Evolutionary conservation across 2,329 filamentous ascomycete species (phyloP).

Genomic region (Monilinia fructigena): DNA sequence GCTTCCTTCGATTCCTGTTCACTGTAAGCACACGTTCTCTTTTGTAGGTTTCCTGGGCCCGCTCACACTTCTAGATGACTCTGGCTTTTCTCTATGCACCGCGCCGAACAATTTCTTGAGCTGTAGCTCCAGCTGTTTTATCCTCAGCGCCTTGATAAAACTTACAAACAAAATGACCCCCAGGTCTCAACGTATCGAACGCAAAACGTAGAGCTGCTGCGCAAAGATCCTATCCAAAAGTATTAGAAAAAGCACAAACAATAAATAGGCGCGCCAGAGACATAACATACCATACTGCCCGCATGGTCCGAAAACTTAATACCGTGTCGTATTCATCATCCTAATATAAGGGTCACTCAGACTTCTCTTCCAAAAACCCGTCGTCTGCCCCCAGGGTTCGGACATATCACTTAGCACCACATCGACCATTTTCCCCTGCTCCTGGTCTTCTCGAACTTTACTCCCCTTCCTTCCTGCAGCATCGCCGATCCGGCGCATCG

Average conservation of each 20-base stretch:
- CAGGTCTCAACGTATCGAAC: constrained; percentile 75
- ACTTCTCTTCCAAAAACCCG: constrained; percentile 78
- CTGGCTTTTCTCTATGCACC: constrained; percentile 86
- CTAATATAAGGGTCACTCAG: constrained; percentile 94
- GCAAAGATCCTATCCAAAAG: constrained; percentile 74
- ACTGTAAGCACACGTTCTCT: constrained; percentile 15
- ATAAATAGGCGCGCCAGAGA: neutral
- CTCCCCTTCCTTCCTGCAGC: constrained; percentile 33
- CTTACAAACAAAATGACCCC: constrained; percentile 94
- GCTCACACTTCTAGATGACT: constrained; percentile 80
- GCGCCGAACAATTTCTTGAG: constrained; percentile 75
- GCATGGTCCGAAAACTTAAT: constrained; percentile 83
- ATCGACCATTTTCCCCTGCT: constrained; percentile 66
- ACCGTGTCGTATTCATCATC: constrained; percentile 99
- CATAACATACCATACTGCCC: constrained; percentile 79
- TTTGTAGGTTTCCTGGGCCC: neutral
- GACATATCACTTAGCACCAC: constrained; percentile 99
- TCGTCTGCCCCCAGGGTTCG: constrained; percentile 85
- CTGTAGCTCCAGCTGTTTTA: constrained; percentile 68
- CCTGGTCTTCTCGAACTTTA: constrained; percentile 41
- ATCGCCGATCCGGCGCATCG: neutral
- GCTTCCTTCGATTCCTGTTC: constrained; percentile 76
- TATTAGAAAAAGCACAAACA: neutral
- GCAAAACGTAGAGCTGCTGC: constrained; percentile 80
- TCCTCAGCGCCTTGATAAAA: constrained; percentile 94